Evolutionary conservation across 805 yeast genomes (phyloP).

Genomic region (Saitoella complicata): DNA sequence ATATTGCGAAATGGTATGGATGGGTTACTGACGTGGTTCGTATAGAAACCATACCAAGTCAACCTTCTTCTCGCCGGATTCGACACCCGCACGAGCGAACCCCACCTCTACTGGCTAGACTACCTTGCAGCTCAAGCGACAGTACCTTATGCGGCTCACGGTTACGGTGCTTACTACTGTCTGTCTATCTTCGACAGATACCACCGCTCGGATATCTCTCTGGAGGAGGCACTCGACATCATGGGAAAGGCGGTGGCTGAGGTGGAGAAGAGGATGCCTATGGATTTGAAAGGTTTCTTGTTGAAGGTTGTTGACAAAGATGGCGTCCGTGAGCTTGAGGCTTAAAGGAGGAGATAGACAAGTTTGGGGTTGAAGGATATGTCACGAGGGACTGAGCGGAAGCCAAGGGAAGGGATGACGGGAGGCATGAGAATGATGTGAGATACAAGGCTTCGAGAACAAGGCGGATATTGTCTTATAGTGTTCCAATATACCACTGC

Average conservation of each 20-base stretch:
- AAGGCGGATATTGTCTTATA: too few species aligned
- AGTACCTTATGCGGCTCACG: constrained; percentile 94
- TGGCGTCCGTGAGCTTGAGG: constrained; percentile 33
- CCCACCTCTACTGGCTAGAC: constrained; percentile 76
- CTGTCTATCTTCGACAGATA: constrained; percentile 81
- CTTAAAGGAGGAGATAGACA: too few species aligned
- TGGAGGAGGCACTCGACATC: constrained; percentile 64
- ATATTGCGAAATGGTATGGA: too few species aligned
- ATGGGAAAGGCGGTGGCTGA: constrained; percentile 62
- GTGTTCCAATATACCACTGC: too few species aligned
- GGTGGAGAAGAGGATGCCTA: constrained; percentile 69
- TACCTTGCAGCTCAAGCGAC: constrained; percentile 83
- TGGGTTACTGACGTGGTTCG: not conserved
- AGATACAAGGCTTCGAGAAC: too few species aligned
- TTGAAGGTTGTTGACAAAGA: constrained; percentile 51
- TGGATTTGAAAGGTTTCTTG: constrained; percentile 72
- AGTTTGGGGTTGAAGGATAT: too few species aligned
- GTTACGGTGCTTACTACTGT: constrained; percentile 94
- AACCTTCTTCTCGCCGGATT: constrained; percentile 79
- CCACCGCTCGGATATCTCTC: constrained; percentile 57
- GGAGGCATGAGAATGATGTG: too few species aligned
- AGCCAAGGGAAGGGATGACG: too few species aligned
- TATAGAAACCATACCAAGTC: constrained; percentile 75
- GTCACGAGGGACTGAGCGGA: too few species aligned
- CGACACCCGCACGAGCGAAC: constrained; percentile 40